phyloP scores from a whole-genome alignment of 169 alveolate species.

The Cyclospora cayetanensis region DNA sequence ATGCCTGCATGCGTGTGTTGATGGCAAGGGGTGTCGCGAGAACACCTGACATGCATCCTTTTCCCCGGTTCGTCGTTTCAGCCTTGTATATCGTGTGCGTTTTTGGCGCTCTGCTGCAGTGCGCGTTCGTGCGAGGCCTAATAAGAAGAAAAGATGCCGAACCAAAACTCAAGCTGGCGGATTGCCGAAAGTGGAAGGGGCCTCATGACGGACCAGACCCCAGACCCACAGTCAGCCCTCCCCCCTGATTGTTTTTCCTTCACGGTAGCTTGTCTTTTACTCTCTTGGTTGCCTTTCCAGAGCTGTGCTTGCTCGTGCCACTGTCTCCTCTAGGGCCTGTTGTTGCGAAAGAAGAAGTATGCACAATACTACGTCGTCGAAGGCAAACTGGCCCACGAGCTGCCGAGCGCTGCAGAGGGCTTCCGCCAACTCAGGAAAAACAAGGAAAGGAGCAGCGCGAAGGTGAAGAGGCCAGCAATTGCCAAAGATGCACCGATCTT shows the following conservation, averaged over 20 bases:
- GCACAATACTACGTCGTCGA: constrained; percentile 68
- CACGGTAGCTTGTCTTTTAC: too few relatives aligned
- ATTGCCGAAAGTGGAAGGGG: constrained; percentile 55
- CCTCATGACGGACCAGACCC: constrained; percentile 30
- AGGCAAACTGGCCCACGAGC: constrained; percentile 41
- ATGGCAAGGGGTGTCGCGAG: too few relatives aligned
- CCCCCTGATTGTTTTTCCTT: not conserved
- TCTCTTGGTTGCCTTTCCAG: not conserved
- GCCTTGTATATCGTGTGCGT: not conserved
- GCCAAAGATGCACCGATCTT: constrained; percentile 39
- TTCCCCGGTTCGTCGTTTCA: too few relatives aligned
- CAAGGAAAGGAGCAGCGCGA: not conserved
- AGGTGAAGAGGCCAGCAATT: constrained; percentile 51
- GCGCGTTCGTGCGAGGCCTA: constrained; percentile 55
- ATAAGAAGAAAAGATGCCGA: constrained; percentile 35
- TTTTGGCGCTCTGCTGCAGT: not conserved
- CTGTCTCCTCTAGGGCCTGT: constrained; percentile 59
- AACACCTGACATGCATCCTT: too few relatives aligned
- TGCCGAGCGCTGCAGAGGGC: constrained; percentile 47
- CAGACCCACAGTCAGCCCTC: constrained; percentile 41
- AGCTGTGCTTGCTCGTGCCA: not conserved
- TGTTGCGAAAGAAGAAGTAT: constrained; percentile 68
- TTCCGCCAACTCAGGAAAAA: constrained; percentile 33
- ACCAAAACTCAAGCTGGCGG: constrained; percentile 53
- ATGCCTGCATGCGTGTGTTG: too few relatives aligned